Evolutionary conservation across 139 green algal species (phyloP), one percentile per base, ranked within the genome.

Genomic region (Picochlorum sp.): DNA sequence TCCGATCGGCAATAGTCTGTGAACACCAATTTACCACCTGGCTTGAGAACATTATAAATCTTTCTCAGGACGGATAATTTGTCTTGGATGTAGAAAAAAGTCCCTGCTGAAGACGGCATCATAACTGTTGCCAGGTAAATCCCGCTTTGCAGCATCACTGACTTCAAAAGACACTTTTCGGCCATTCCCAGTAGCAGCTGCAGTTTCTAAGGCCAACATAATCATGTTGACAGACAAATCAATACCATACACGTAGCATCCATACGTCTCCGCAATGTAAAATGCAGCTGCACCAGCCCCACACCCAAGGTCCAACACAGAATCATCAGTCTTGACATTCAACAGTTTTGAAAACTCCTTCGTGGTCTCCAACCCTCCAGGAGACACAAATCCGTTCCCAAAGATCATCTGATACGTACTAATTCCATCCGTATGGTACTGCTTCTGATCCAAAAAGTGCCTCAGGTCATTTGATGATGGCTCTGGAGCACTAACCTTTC

Each of bases 201-300:
- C 77, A 18, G 77, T 67, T 57, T 91, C 82, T 11, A 90, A 62
- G 0, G 85, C 86, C 1, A 76, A 73, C 3, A 86, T 60, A 1
- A 95, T 68, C 77, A 88, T 88, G 69, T 95, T 95, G 18, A 90
- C 79, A 1, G 77, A 89, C 24, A 95, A 71, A 71, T 95, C 88
- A 14, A 95, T 78, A 41, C 81, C 87, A 34, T 89, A 82, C 1
- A 95, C 88, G 14, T 83, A 78, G 13, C 77, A 83, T 41, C 72
- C 80, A 49, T 75, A 85, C 16, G 62, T 62, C 13, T 80, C 55
- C 1, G 84, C 73, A 66, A 89, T 83, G 67, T 81, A 80, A 60
- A 95, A 82, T 26, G 73, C 82, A 41, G 75, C 75, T 18, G 83
- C 80, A 28, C 86, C 87, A 8, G 83, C 71, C 66, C 86, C 86